Evolutionary conservation across 768 basidiomycete species (phyloP).

Genomic region (Collybiopsis confluens): DNA sequence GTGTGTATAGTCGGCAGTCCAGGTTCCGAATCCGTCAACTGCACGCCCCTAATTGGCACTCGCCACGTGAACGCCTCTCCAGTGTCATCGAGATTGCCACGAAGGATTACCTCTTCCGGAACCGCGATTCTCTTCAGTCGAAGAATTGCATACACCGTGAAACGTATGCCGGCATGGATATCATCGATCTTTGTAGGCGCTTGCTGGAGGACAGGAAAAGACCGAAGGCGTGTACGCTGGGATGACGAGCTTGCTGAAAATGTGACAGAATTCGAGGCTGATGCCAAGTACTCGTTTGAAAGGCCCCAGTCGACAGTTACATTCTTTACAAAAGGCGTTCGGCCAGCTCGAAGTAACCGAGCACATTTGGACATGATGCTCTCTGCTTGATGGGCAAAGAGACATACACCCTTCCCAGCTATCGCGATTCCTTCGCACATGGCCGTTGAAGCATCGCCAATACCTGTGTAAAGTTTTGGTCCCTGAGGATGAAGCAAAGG

Average conservation of each 20-base stretch:
- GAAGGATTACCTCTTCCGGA: constrained; percentile 28
- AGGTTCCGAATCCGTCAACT: constrained; percentile 28
- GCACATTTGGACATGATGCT: constrained; percentile 46
- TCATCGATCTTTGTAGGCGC: constrained; percentile 26
- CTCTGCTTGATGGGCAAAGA: constrained; percentile 43
- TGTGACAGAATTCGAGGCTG: constrained; percentile 12
- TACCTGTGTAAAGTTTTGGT: constrained; percentile 27
- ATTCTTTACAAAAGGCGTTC: constrained; percentile 39
- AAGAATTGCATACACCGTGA: constrained; percentile 30
- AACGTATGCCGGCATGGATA: constrained; percentile 31
- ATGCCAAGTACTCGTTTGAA: constrained; percentile 18
- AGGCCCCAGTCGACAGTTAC: constrained; percentile 50
- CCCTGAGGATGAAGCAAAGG: no score
- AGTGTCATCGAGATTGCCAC: constrained; percentile 32
- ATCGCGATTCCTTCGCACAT: constrained; percentile 52
- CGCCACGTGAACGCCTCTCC: constrained; percentile 22
- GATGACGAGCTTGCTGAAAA: constrained; percentile 14
- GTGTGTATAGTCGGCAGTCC: constrained; percentile 43
- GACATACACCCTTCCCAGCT: constrained; percentile 45
- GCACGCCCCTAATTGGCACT: constrained; percentile 27
- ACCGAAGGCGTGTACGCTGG: constrained; percentile 18
- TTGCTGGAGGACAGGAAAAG: constrained; percentile 31
- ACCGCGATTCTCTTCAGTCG: constrained; percentile 22
- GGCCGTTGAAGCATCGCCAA: constrained; percentile 48
- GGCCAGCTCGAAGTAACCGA: constrained; percentile 46